phyloP scores from a whole-genome alignment of 2,329 filamentous ascomycete genomes.

The Hymenoscyphus linearis region DNA sequence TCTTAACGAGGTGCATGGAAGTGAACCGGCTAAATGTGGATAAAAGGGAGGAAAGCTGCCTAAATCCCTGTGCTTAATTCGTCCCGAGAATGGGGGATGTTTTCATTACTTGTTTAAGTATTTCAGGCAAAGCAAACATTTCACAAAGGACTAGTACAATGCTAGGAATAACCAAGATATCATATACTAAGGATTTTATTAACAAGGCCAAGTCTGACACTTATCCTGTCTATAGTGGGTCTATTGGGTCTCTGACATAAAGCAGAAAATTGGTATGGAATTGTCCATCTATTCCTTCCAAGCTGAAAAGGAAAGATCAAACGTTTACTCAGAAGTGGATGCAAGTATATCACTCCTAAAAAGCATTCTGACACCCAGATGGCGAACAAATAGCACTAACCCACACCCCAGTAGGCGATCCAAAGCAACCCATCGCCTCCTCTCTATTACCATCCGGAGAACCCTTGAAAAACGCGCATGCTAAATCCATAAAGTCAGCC shows the following conservation, averaged over 20 bases:
- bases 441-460: neutral
- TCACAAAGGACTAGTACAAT: no score
- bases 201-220: no score
- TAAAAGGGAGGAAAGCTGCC: neutral
- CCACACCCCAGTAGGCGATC: neutral
- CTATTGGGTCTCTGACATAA: no score
- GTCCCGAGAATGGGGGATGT: neutral
- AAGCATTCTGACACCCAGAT: neutral
- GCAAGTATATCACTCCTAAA: neutral
- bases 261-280: no score
- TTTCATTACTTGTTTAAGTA: neutral
- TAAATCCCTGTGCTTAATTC: neutral
- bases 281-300: no score
- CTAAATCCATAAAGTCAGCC: no score
- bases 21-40: neutral
- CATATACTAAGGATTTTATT: no score
- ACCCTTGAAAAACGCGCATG: neutral
- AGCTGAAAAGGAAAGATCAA: no score
- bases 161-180: no score
- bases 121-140: no score
- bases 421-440: neutral
- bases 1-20: neutral
- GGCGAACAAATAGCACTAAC: neutral
- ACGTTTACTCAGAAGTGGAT: no score
- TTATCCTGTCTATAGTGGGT: no score